Conservation (phyloP, 1,284 basidiomycete genomes). For the Ustilago tritici region DNA sequence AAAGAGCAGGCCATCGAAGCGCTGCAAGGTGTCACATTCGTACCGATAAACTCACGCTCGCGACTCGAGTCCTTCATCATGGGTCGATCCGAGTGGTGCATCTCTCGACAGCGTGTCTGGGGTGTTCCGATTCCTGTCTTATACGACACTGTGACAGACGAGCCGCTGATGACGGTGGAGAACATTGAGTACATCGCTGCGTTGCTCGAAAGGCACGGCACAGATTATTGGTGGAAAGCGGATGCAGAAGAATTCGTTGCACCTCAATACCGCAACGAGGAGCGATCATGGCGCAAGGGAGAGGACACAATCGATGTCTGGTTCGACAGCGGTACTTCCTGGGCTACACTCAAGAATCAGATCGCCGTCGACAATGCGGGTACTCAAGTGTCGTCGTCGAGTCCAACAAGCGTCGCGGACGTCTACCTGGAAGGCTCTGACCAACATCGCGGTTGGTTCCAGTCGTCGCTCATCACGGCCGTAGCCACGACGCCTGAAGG, state of each 20-base stretch:
- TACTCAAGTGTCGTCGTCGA: background rate
- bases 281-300: slow-evolving; percentile 71
- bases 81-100: slow-evolving; percentile 97
- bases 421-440: slow-evolving; percentile 95
- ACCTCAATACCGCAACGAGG: slow-evolving; percentile 45
- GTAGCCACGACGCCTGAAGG: slow-evolving; percentile 72
- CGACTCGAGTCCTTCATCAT: slow-evolving; percentile 86
- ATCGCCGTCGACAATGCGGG: slow-evolving; percentile 25
- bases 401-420: slow-evolving; percentile 75
- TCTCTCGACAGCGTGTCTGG: slow-evolving; percentile 97
- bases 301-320: slow-evolving; percentile 98
- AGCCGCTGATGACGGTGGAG: slow-evolving; percentile 76
- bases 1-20: slow-evolving; percentile 82
- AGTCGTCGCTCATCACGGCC: slow-evolving; percentile 89
- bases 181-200: slow-evolving; percentile 83
- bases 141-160: slow-evolving; percentile 77
- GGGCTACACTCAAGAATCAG: slow-evolving; percentile 79
- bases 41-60: slow-evolving; percentile 73
- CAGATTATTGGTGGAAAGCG: slow-evolving; percentile 91
- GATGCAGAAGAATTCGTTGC: slow-evolving; percentile 80
- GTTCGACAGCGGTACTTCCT: slow-evolving; percentile 98
- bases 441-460: slow-evolving; percentile 99
- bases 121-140: slow-evolving; percentile 96
- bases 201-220: slow-evolving; percentile 80
- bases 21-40: slow-evolving; percentile 81